These are phyloP conservation scores for Nitzschia putrida DNA, from an alignment of 108 stramenopile species.

Conservation along the genomic window DNA sequence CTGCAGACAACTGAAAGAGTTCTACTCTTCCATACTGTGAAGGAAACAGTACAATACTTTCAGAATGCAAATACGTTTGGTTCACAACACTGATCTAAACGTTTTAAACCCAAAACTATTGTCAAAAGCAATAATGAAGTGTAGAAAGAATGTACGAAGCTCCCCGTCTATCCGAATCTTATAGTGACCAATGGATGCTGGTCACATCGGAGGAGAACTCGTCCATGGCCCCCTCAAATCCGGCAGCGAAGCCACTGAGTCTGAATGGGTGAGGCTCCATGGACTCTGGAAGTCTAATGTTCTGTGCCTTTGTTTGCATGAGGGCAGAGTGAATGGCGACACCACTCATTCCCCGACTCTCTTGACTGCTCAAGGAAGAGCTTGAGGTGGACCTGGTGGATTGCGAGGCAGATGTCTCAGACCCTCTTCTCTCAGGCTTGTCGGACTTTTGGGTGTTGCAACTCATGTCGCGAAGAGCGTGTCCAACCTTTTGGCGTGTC, in stretches of 20 bases:
- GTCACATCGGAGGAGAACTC: background rate
- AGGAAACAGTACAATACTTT: background rate
- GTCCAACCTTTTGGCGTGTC: conserved; percentile 37
- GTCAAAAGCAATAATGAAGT: too few species aligned
- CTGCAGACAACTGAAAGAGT: background rate
- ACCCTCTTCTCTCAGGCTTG: background rate
- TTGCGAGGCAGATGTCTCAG: background rate
- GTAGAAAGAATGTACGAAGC: too few species aligned
- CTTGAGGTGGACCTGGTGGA: background rate
- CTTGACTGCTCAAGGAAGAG: background rate
- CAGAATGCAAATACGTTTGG: too few species aligned
- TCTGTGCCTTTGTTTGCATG: background rate
- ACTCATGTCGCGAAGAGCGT: conserved; percentile 37
- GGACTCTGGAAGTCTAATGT: too few species aligned
- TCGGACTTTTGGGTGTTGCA: conserved; percentile 1
- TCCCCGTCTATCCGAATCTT: too few species aligned
- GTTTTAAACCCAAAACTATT: too few species aligned
- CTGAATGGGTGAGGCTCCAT: too few species aligned
- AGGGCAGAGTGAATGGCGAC: background rate
- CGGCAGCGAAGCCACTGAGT: too few species aligned
- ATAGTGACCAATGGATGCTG: background rate
- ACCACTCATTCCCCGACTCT: background rate
- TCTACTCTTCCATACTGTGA: background rate
- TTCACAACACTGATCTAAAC: too few species aligned
- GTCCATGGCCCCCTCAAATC: background rate